phyloP scores from a whole-genome alignment of 2,329 filamentous ascomycete genomes.

The Macrophomina tecta region DNA sequence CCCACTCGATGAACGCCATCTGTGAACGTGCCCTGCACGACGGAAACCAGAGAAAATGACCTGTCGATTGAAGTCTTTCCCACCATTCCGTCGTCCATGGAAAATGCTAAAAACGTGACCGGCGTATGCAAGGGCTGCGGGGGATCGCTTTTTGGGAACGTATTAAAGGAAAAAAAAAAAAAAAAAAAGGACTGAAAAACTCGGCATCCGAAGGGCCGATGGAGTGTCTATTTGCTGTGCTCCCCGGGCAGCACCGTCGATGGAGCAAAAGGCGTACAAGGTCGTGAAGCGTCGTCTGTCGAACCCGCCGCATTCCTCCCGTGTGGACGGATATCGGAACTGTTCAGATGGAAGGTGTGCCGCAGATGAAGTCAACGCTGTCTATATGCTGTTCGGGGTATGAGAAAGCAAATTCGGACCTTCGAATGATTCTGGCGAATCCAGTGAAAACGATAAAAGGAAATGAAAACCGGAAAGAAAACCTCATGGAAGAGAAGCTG shows the following conservation, averaged over 20 bases:
- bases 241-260: slow-evolving; percentile 48
- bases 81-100: slow-evolving; percentile 27
- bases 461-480: slow-evolving; percentile 39
- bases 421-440: slow-evolving; percentile 36
- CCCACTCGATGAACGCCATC: slow-evolving; percentile 28
- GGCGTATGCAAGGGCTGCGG: slow-evolving; percentile 33
- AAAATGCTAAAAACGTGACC: slow-evolving; percentile 27
- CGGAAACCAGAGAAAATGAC: slow-evolving; percentile 27
- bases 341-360: slow-evolving; percentile 46
- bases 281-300: slow-evolving; percentile 46
- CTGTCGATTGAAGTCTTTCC: slow-evolving; percentile 20
- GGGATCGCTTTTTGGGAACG: slow-evolving; percentile 48
- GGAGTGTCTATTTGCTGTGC: slow-evolving; percentile 45
- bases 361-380: slow-evolving; percentile 55
- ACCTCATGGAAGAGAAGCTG: slow-evolving; percentile 7
- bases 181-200: slow-evolving; percentile 34
- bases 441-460: slow-evolving; percentile 41
- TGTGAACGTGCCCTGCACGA: slow-evolving; percentile 28
- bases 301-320: slow-evolving; percentile 37
- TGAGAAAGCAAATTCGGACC: slow-evolving; percentile 47
- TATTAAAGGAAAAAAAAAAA: slow-evolving; percentile 38
- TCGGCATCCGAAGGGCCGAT: slow-evolving; percentile 44
- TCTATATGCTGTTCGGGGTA: slow-evolving; percentile 59
- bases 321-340: slow-evolving; percentile 32
- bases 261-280: slow-evolving; percentile 46